These are phyloP conservation scores for Arxiozyma slooffiae DNA, from an alignment of 1,139 yeast species.

Conservation along the genomic window DNA sequence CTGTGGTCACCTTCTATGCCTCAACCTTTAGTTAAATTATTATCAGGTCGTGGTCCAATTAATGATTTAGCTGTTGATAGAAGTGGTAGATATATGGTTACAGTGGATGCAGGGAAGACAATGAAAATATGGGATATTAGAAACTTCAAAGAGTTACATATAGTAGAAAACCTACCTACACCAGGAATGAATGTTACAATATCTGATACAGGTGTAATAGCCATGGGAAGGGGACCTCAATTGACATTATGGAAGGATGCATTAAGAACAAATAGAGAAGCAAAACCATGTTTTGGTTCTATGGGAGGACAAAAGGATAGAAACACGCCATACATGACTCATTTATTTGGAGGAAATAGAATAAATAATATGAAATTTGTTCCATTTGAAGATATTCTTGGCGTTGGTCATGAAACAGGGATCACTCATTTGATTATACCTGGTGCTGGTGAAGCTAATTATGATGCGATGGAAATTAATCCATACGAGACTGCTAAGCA, in stretches of 20 bases:
- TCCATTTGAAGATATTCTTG: constrained; percentile 92
- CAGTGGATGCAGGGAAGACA: constrained; percentile 77
- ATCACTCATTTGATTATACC: constrained; percentile 78
- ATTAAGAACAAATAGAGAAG: constrained; percentile 37
- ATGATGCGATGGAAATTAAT: constrained; percentile 85
- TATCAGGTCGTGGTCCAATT: constrained; percentile 78
- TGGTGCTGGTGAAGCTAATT: constrained; percentile 97
- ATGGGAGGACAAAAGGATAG: constrained; percentile 28
- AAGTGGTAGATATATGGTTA: constrained; percentile 91
- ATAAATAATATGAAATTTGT: constrained; percentile 63
- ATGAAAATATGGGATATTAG: constrained; percentile 92
- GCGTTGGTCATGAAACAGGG: constrained; percentile 76
- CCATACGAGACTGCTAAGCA: constrained; percentile 89
- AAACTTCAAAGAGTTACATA: constrained; percentile 62
- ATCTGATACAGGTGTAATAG: constrained; percentile 78
- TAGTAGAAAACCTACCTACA: constrained; percentile 59
- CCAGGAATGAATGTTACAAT: constrained; percentile 75
- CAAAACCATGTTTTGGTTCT: constrained; percentile 34
- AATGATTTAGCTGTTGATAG: constrained; percentile 80
- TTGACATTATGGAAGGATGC: constrained; percentile 81
- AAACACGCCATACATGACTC: constrained; percentile 83
- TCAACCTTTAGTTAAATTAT: constrained; percentile 74
- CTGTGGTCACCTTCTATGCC: constrained; percentile 90
- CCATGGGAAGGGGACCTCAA: constrained; percentile 93
- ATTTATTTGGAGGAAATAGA: constrained; percentile 68